Evolutionary conservation across 1,284 basidiomycete species (phyloP).

Genomic region (Ganoderma resinaceum): DNA sequence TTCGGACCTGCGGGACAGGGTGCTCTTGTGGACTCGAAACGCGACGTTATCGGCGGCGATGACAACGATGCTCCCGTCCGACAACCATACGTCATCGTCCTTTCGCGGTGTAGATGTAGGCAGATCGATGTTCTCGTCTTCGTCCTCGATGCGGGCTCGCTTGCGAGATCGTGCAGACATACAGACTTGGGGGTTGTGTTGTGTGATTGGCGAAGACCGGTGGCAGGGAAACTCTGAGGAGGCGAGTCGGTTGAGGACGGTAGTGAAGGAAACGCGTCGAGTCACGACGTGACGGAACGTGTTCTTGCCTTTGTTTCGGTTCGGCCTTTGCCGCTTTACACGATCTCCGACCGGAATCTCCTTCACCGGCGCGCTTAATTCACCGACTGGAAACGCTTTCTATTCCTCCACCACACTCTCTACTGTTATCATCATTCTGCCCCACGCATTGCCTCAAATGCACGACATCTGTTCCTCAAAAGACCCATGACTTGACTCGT

Average conservation of each 20-base stretch:
- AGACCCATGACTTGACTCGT: background rate
- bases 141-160: background rate
- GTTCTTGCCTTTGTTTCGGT: background rate
- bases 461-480: background rate
- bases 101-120: background rate
- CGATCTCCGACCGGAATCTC: background rate
- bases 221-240: too few species aligned
- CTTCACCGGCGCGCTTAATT: background rate
- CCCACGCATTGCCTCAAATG: background rate
- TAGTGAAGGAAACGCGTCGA: background rate
- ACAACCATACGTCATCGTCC: conserved; percentile 19
- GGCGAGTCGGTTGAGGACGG: background rate
- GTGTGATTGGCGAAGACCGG: background rate
- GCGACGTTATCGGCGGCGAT: background rate
- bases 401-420: background rate
- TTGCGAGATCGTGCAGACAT: background rate
- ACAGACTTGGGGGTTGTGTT: background rate
- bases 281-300: background rate
- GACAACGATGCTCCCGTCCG: conserved; percentile 33
- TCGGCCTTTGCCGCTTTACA: background rate
- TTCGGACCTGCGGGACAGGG: background rate
- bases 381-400: background rate
- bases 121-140: background rate
- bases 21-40: conserved; percentile 2
- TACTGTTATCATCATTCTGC: background rate